Base-by-base conservation (phyloP, 345 rosid genomes). In the Triadica sebifera region DNA sequence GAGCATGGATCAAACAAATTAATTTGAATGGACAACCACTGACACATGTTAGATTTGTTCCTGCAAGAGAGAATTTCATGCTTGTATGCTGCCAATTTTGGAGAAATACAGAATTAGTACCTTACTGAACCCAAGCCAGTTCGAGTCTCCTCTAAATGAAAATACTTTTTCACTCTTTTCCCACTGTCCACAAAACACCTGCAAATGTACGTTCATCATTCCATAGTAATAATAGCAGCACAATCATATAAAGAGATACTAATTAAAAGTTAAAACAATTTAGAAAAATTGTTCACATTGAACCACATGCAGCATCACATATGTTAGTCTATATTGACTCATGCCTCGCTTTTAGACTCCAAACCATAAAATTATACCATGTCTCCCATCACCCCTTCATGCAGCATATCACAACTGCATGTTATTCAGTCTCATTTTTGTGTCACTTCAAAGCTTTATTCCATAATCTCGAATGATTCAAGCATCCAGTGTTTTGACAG, bases 101-200 rank as follows among this genome's bases (percentile, higher is more conserved):
- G 19, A 64, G 46, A n/a, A 71, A 29, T 67, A 15, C 50, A 68
- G 63, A 55, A 24, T 56, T 3, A 46, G 55, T 85, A 87, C 92
- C 94, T 90, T 90, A 67, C 84, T 71, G 75, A 88, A 87, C 13
- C 92, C 94, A 52, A 90, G 92, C 92, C 91, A 90, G 77, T 88
- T 90, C 65, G 92, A 87, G 68, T 90, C 92, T 56, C 94, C 94
- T 78, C 90, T 81, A 71, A 88, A 90, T 29, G 91, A 80, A 70
- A 88, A 88, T 62, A 74, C 81, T 81, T 81, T 84, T 13, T 69
- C 64, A 63, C 63, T 80, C 74, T 81, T 72, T 71, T 60, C 76
- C 90, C 90, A 85, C 46, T 86, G 80, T 50, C 88, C 90, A 81
- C 94, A 88, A 56, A 85, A 80, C 64, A 87, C 90, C 94, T 88